phyloP scores from a whole-genome alignment of 306 rosid species.

The Castanea sativa region DNA sequence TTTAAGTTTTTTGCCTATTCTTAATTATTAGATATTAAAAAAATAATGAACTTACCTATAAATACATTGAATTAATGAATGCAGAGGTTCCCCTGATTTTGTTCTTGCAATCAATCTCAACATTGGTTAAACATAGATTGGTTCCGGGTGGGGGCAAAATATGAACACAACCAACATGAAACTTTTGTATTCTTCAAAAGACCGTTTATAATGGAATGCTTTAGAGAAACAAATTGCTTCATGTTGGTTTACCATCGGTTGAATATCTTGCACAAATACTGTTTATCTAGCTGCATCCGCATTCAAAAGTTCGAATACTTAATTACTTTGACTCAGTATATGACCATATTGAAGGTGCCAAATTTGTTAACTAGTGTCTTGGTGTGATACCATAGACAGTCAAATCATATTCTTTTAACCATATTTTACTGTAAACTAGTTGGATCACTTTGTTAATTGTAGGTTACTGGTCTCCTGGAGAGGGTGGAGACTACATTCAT shows the following conservation, averaged over 20 bases:
- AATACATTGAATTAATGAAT: background rate
- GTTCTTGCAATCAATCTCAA: background rate
- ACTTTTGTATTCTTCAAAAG: no score
- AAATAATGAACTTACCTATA: no score
- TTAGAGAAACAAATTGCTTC: background rate
- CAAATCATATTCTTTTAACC: background rate
- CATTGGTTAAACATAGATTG: no score
- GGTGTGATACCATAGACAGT: background rate
- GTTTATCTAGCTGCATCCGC: background rate
- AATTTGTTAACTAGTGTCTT: background rate
- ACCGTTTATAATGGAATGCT: background rate
- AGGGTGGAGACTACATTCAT: conserved; percentile 55
- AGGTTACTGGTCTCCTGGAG: conserved; percentile 56
- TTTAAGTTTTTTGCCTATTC: background rate
- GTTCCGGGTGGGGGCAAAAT: no score
- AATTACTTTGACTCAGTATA: background rate
- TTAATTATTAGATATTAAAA: background rate
- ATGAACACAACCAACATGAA: no score
- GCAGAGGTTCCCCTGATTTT: background rate
- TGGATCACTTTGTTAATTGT: conserved; percentile 4
- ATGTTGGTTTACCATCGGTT: background rate
- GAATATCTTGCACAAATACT: background rate
- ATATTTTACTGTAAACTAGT: background rate
- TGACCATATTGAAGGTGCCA: background rate
- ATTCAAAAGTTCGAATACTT: background rate